Evolutionary conservation across 2,329 filamentous ascomycete genomes (phyloP).

Genomic region (Dactylellina haptotyla): DNA sequence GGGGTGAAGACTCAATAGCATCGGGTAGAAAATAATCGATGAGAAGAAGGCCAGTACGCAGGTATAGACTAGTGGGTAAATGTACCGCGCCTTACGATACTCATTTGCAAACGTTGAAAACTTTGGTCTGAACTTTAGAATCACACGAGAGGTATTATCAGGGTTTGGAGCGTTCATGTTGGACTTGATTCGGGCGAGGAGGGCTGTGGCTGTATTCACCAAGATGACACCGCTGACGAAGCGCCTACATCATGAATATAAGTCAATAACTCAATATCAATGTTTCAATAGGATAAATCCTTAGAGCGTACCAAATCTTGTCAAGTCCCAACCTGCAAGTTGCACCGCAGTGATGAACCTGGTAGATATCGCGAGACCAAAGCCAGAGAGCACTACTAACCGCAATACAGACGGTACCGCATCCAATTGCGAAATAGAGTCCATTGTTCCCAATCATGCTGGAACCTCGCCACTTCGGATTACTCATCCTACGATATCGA

Average conservation of each 20-base stretch:
- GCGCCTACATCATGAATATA: slow-evolving; percentile 13
- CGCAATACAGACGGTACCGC: neutral
- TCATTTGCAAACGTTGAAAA: slow-evolving; percentile 11
- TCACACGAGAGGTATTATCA: slow-evolving; percentile 5
- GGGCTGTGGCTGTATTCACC: neutral
- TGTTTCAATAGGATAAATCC: neutral
- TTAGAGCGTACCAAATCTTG: slow-evolving; percentile 29
- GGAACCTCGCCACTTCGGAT: slow-evolving; percentile 29
- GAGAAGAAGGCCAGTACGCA: slow-evolving; percentile 15
- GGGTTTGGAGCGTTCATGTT: neutral
- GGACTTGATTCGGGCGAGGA: slow-evolving; percentile 5
- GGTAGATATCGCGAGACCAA: neutral
- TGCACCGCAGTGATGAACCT: neutral
- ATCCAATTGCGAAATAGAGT: slow-evolving; percentile 9
- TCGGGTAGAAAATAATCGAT: slow-evolving; percentile 18
- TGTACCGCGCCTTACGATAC: slow-evolving; percentile 12
- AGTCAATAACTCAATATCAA: neutral
- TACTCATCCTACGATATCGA: slow-evolving; percentile 13
- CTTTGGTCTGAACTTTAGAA: slow-evolving; percentile 9
- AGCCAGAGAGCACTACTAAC: slow-evolving; percentile 10
- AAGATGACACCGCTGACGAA: slow-evolving; percentile 7
- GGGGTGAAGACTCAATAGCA: slow-evolving; percentile 8
- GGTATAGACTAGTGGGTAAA: slow-evolving; percentile 18
- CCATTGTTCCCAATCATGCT: slow-evolving; percentile 22
- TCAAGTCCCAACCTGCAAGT: slow-evolving; percentile 7